Percentiles rank a stretch among this genome's conserved stretches.
phyloP scores from a whole-genome alignment of 306 rosid genomes.

The Castanospermum australe region DNA sequence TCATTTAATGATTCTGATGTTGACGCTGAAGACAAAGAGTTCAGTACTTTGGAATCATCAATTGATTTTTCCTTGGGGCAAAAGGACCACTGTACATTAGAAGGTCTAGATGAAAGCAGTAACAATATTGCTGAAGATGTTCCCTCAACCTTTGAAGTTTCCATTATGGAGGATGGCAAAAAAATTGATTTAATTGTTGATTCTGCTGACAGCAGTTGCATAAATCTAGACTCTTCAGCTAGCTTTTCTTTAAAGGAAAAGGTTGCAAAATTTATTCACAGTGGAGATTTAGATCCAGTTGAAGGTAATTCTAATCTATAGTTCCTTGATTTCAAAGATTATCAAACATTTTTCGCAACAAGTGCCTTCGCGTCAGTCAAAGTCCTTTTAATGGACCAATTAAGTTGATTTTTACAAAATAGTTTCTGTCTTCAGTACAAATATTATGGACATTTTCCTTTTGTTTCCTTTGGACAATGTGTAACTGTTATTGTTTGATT shows the following conservation, averaged over 20 bases:
- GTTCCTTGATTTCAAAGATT: constrained; percentile 18
- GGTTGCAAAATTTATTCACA: constrained; percentile 73
- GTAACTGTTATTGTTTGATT: constrained; percentile 39
- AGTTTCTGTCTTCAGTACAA: neutral
- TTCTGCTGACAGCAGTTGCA: constrained; percentile 38
- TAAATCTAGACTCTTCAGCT: constrained; percentile 21
- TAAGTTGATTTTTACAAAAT: neutral
- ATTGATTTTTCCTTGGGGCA: constrained; percentile 30
- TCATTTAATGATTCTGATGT: constrained; percentile 31
- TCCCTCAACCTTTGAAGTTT: constrained; percentile 27
- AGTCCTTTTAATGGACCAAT: constrained; percentile 6
- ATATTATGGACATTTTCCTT: constrained; percentile 4
- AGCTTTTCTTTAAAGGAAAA: constrained; percentile 57
- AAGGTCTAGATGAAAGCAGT: constrained; percentile 34
- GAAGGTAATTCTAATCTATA: constrained; percentile 54
- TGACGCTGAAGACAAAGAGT: constrained; percentile 6
- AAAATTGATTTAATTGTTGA: constrained; percentile 16
- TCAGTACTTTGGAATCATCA: constrained; percentile 23
- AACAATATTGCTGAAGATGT: constrained; percentile 36
- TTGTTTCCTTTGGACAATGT: constrained; percentile 26
- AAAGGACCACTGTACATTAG: constrained; percentile 30
- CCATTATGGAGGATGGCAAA: constrained; percentile 27
- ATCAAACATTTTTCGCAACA: neutral
- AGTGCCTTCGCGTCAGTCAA: neutral
- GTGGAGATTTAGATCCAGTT: constrained; percentile 70